Percentiles rank a stretch among this genome's conserved stretches.
Evolutionary conservation across 2,329 filamentous ascomycete genomes (phyloP).

Genomic region (Penicillium crustosum): DNA sequence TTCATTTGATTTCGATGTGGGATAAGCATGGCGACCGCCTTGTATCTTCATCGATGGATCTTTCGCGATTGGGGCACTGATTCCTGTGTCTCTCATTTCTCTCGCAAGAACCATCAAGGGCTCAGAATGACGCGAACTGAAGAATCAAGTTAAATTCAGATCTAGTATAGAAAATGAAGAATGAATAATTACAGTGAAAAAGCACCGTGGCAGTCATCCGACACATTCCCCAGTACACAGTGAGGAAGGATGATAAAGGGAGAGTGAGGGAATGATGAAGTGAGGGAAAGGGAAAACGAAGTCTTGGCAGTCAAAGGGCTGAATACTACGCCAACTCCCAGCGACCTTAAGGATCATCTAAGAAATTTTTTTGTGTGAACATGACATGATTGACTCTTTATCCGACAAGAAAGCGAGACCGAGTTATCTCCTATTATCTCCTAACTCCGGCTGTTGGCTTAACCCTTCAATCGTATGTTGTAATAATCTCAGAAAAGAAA

Average conservation of each 20-base stretch:
- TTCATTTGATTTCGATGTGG: neutral
- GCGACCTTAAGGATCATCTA: neutral
- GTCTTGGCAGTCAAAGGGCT: neutral
- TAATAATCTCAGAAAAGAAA: too few species aligned
- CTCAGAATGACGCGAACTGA: neutral
- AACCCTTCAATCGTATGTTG: too few species aligned
- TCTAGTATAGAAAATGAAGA: too few species aligned
- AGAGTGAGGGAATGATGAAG: neutral
- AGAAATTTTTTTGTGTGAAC: neutral
- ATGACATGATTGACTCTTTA: neutral
- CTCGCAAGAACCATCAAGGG: too few species aligned
- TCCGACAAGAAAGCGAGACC: too few species aligned
- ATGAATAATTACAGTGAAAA: neutral
- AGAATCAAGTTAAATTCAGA: neutral
- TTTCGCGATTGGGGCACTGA: neutral
- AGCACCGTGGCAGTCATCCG: neutral
- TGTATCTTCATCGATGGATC: neutral
- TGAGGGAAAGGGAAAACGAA: neutral
- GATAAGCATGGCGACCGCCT: too few species aligned
- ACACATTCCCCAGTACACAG: neutral
- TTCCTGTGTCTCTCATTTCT: neutral
- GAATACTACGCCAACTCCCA: neutral
- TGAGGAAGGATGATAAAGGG: neutral
- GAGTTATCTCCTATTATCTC: neutral
- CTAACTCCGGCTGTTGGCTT: neutral